These are phyloP conservation scores for Pogostemon cablin DNA, from an alignment of 257 asterid species.

Conservation along the genomic window DNA sequence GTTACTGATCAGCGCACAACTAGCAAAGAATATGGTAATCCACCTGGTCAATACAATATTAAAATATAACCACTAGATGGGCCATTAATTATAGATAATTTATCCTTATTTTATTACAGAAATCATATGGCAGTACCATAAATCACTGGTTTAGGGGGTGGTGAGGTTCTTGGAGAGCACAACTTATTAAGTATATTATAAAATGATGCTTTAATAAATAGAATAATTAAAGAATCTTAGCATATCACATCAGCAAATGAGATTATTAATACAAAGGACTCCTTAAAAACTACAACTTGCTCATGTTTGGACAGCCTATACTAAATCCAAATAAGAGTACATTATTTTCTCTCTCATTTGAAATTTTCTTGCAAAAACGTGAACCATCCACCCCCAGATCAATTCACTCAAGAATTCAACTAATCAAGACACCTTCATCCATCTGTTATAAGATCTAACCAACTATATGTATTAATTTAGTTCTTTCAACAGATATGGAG, in stretches of 20 bases:
- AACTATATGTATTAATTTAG: not conserved
- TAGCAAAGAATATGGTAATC: conserved; percentile 36
- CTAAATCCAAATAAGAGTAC: conserved; percentile 3
- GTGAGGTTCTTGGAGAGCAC: conserved; percentile 39
- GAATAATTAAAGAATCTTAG: conserved; percentile 31
- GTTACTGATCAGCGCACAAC: conserved; percentile 17
- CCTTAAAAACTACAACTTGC: conserved; percentile 18
- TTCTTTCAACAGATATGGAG: conserved; percentile 6
- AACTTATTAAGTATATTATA: conserved; percentile 14
- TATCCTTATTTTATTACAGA: conserved; percentile 28
- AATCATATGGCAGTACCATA: conserved; percentile 18
- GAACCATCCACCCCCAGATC: conserved; percentile 30
- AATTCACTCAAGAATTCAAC: conserved; percentile 5
- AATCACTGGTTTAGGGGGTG: conserved; percentile 21
- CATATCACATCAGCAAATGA: conserved; percentile 31
- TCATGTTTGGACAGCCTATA: conserved; percentile 32
- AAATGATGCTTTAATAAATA: conserved; percentile 27
- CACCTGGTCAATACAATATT: conserved; percentile 42
- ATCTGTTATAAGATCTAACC: conserved; percentile 3
- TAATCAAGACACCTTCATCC: not conserved
- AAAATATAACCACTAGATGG: conserved; percentile 11
- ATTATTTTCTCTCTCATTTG: conserved; percentile 31
- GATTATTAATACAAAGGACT: conserved; percentile 22
- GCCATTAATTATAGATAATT: conserved; percentile 8
- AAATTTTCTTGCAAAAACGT: conserved; percentile 37